Base-by-base conservation (phyloP, 208 protist species). In the Herpetomonas samuelpessoai region DNA sequence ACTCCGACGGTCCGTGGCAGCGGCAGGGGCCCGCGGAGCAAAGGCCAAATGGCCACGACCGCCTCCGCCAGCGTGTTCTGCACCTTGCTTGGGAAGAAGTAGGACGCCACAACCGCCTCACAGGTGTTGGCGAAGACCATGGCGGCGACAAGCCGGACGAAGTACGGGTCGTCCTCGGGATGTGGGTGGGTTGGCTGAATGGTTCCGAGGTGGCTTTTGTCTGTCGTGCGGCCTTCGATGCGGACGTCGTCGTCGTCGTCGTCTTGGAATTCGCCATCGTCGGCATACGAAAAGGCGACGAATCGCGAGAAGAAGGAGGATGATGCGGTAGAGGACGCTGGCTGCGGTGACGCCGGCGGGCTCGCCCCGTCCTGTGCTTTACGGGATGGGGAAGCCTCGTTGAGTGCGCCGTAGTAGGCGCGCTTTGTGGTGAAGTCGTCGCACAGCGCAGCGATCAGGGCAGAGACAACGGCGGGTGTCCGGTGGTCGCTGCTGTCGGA, bases 11-110 rank as follows among this genome's bases (percentile, higher is more conserved):
- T n/a, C n/a, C n/a, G n/a, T n/a, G n/a, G n/a, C n/a, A n/a, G n/a
- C n/a, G n/a, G n/a, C 2, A 16, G 4, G 57, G 60, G 3, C 41
- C 57, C 2, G 67, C 21, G 54, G 27, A 88, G 65, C 19, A 73
- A 54, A 6, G 80, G 74, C 81, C 85, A 92, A 27, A 92, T 55
- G 29, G 57, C 73, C 35, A 55, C 38, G 50, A 79, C 69, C 0
- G 63, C 70, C 44, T 80, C 81, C 21, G 80, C 60, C n/a, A 89
- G 62, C 28, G 79, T 77, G 29, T 28, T 39, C 61, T 92, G 86
- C 38, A 81, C 81, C 50, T 74, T 81, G 44, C 66, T 62, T 3
- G 86, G 86, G 30, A 86, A 92, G 61, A 80, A 87, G 67, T 85
- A 92, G 4, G 75, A 79, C 16, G 69, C 52, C 41, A 66, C 48